Evolutionary conservation across 495 filamentous ascomycete species (phyloP).

Genomic region (Penicillium samsonianum): DNA sequence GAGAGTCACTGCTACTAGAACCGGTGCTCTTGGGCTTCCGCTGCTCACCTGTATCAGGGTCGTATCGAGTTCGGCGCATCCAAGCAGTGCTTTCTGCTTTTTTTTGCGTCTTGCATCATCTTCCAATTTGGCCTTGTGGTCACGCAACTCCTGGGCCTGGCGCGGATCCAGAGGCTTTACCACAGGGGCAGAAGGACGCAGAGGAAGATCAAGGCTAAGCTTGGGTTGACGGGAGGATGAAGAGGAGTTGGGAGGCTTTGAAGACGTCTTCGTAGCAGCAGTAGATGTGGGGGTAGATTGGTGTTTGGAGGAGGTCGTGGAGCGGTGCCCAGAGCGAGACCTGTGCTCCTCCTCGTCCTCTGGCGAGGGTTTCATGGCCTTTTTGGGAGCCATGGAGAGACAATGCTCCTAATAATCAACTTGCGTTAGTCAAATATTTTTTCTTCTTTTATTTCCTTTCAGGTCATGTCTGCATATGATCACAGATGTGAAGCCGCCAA

Average conservation of each 20-base stretch:
- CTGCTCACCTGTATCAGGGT: not conserved
- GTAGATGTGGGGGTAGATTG: not conserved
- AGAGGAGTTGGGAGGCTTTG: not conserved
- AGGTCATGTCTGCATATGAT: no score
- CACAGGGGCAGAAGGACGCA: not conserved
- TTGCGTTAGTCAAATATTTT: not conserved
- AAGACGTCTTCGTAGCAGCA: not conserved
- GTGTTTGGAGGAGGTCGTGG: not conserved
- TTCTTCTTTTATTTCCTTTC: not conserved
- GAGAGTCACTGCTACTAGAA: not conserved
- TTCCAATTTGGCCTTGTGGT: not conserved
- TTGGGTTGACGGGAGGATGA: not conserved
- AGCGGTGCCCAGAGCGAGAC: not conserved
- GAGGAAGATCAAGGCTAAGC: not conserved
- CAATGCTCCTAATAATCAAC: not conserved
- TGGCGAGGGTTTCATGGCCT: not conserved
- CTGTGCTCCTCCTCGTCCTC: not conserved
- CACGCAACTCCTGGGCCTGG: not conserved
- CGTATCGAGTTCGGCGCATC: slow-evolving; percentile 1
- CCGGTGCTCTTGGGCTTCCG: not conserved
- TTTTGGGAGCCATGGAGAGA: not conserved
- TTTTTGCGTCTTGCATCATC: not conserved
- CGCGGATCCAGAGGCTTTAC: not conserved
- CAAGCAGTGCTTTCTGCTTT: not conserved
- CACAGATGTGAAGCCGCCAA: not conserved